phyloP scores from a whole-genome alignment of 176 grass and related monocot species.

The Lolium multiflorum region DNA sequence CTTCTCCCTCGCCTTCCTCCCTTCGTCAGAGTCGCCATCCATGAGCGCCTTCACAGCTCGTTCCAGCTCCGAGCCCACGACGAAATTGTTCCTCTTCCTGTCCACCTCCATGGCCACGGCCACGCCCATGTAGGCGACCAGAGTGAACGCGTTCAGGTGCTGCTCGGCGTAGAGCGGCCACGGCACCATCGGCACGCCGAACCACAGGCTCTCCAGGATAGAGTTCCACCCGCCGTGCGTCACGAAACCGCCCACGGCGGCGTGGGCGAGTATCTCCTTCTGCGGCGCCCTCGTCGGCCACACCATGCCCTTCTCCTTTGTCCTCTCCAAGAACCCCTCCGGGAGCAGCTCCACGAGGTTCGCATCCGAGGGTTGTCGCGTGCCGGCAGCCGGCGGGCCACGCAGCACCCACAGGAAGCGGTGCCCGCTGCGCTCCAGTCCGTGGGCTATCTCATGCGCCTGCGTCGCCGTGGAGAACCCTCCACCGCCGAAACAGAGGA shows the following conservation, averaged over 20 bases:
- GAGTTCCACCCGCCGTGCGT: constrained; percentile 75
- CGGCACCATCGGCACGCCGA: constrained; percentile 47
- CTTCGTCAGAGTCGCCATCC: background rate
- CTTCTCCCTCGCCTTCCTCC: constrained; percentile 13
- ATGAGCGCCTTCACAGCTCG: constrained; percentile 10
- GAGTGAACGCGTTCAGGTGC: constrained; percentile 57
- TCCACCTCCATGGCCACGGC: constrained; percentile 47
- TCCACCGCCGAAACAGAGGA: background rate
- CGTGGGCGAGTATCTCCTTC: constrained; percentile 49
- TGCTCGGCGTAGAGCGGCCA: constrained; percentile 63
- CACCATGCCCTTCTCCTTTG: constrained; percentile 22
- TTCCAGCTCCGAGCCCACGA: background rate
- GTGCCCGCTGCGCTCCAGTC: constrained; percentile 25
- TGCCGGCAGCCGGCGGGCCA: background rate
- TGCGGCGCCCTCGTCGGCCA: constrained; percentile 59
- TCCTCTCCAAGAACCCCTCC: constrained; percentile 35
- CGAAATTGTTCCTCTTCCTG: constrained; percentile 9
- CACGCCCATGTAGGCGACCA: constrained; percentile 41
- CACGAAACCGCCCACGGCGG: constrained; percentile 55
- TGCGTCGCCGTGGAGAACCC: background rate
- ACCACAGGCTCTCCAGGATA: constrained; percentile 42
- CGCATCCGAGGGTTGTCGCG: background rate
- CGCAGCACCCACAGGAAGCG: constrained; percentile 25
- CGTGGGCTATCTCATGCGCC: constrained; percentile 16
- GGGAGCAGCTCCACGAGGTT: constrained; percentile 37